A percentile compares a stretch with the other conserved stretches of the same genome.
These are phyloP conservation scores for Raffaelea ambrosiae DNA, from an alignment of 2,329 filamentous ascomycete species.

Conservation along the genomic window DNA sequence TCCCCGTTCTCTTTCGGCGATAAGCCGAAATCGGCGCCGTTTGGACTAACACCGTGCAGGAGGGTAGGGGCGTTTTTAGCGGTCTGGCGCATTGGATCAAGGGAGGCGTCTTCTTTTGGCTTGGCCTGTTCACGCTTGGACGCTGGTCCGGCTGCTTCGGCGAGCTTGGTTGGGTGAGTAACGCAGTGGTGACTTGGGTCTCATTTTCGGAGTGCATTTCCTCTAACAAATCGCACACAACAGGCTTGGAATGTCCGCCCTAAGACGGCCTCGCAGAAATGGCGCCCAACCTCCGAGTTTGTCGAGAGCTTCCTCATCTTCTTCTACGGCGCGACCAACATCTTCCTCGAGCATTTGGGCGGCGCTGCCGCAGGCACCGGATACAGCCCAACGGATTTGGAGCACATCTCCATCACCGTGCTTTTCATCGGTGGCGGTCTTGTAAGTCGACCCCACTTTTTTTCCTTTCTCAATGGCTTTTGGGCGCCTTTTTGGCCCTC, in stretches of 20 bases:
- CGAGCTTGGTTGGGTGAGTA: conserved; percentile 71
- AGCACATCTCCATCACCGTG: conserved; percentile 87
- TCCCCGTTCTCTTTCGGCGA: background rate
- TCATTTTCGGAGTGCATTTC: background rate
- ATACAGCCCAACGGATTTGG: conserved; percentile 75
- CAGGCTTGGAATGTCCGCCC: conserved; percentile 83
- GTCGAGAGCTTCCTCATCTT: conserved; percentile 85
- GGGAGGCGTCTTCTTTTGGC: conserved; percentile 90
- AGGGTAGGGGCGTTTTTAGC: conserved; percentile 63
- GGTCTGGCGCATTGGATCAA: conserved; percentile 92
- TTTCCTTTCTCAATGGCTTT: background rate
- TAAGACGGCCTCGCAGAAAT: conserved; percentile 42
- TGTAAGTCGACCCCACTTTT: conserved; percentile 38
- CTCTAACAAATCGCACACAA: background rate
- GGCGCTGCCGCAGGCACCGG: conserved; percentile 45
- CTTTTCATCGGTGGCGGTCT: conserved; percentile 90
- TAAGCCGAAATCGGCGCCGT: background rate
- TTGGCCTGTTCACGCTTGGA: conserved; percentile 77
- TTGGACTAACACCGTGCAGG: conserved; percentile 32
- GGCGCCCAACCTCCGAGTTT: conserved; percentile 78
- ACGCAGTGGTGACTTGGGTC: background rate
- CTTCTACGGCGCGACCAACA: conserved; percentile 79
- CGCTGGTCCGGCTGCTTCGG: conserved; percentile 87
- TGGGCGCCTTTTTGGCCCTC: no score
- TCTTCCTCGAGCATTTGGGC: conserved; percentile 84